Conservation (phyloP, 768 basidiomycete species). For the Rhodotorula toruloides region DNA sequence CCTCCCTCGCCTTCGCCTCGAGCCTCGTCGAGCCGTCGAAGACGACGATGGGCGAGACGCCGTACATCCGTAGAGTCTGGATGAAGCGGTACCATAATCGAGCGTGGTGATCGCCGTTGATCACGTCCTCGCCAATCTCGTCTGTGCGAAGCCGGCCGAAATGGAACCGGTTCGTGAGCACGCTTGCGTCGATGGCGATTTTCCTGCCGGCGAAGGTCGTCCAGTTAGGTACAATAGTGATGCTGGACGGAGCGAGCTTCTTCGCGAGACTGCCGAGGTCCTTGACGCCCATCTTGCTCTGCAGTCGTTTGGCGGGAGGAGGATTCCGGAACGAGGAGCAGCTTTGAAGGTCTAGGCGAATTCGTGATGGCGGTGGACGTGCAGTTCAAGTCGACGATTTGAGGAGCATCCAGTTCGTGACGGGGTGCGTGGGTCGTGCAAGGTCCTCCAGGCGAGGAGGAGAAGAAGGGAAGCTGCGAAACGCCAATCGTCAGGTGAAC, state of each 20-base stretch:
- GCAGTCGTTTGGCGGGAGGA: neutral
- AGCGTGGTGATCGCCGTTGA: neutral
- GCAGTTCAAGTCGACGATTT: no score
- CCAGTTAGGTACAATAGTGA: slow-evolving; percentile 5
- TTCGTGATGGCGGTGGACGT: no score
- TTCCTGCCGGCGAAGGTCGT: slow-evolving; percentile 3
- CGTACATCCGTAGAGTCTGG: neutral
- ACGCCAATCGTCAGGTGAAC: no score
- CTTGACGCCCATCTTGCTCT: slow-evolving; percentile 26
- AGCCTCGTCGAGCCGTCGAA: slow-evolving; percentile 32
- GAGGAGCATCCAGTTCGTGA: no score
- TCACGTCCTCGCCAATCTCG: neutral
- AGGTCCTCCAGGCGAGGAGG: no score
- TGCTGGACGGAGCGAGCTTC: slow-evolving; percentile 3
- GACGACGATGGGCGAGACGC: slow-evolving; percentile 28
- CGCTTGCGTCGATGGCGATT: slow-evolving; percentile 35
- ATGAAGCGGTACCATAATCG: slow-evolving; percentile 29
- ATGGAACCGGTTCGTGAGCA: slow-evolving; percentile 33
- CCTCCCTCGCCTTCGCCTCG: slow-evolving; percentile 24
- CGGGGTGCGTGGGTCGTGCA: no score
- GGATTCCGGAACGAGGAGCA: no score
- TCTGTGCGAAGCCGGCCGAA: neutral
- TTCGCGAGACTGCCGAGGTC: slow-evolving; percentile 13
- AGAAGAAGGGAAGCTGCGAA: no score
- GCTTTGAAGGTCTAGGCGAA: no score